These are phyloP conservation scores for Rutstroemia sp. DNA, from an alignment of 2,329 filamentous ascomycete genomes.

Conservation along the genomic window DNA sequence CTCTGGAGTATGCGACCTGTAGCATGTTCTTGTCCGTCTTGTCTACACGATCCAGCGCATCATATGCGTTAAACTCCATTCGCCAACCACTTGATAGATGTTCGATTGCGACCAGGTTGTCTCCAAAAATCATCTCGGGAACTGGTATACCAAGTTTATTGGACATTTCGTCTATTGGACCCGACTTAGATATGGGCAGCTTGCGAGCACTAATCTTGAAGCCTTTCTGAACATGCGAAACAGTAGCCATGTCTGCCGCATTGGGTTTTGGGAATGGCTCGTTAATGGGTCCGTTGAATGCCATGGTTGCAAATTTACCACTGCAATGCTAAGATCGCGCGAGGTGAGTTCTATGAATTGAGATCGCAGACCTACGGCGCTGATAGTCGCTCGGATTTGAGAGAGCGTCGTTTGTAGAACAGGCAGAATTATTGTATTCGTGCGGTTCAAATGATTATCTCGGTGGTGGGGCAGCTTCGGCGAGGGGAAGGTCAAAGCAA, in stretches of 20 bases:
- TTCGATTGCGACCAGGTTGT: constrained; percentile 74
- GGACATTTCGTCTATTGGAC: constrained; percentile 80
- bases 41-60: constrained; percentile 84
- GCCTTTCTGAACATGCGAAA: constrained; percentile 49
- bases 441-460: too few relatives aligned
- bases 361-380: too few relatives aligned
- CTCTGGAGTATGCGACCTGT: constrained; percentile 84
- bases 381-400: too few relatives aligned
- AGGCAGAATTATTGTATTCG: too few relatives aligned
- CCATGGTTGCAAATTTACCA: constrained; percentile 16
- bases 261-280: constrained; percentile 49
- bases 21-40: constrained; percentile 90
- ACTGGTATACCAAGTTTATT: constrained; percentile 73
- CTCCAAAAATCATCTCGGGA: constrained; percentile 98
- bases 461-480: neutral
- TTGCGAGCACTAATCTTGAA: constrained; percentile 80
- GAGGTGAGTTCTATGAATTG: too few relatives aligned
- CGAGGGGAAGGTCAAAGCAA: too few relatives aligned
- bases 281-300: constrained; percentile 31
- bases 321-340: too few relatives aligned
- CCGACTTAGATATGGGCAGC: constrained; percentile 88
- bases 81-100: constrained; percentile 72
- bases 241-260: constrained; percentile 47
- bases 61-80: constrained; percentile 74
- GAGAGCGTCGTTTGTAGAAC: too few relatives aligned